phyloP scores from a whole-genome alignment of 768 basidiomycete genomes.

The Boletus edulis region DNA sequence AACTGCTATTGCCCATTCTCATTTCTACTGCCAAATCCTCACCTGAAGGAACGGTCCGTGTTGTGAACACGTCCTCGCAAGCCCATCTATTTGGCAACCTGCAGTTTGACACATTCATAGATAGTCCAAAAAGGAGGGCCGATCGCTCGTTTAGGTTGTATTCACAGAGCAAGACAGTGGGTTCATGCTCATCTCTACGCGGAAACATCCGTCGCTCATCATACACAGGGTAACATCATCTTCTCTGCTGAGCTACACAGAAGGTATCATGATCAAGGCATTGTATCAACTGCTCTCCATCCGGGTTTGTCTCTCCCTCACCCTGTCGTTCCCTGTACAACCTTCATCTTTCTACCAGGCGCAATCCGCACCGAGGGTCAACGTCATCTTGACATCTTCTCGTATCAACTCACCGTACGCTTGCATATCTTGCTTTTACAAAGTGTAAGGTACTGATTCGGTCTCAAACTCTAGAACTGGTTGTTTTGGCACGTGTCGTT shows the following conservation, averaged over 20 bases:
- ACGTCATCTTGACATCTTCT: background rate
- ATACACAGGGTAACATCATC: constrained; percentile 39
- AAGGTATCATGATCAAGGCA: constrained; percentile 33
- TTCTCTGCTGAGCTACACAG: no score
- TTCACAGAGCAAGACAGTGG: constrained; percentile 16
- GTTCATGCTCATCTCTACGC: background rate
- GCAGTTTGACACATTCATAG: constrained; percentile 32
- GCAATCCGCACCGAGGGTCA: background rate
- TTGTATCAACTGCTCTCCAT: constrained; percentile 43
- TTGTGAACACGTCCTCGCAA: no score
- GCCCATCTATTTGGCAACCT: no score
- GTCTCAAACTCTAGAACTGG: background rate
- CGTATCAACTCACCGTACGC: background rate
- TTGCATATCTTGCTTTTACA: background rate
- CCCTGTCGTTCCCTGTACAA: no score
- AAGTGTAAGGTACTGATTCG: no score
- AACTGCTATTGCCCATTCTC: constrained; percentile 9
- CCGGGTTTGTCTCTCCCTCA: no score
- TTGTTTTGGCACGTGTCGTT: background rate
- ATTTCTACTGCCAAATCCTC: constrained; percentile 24
- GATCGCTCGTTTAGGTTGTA: constrained; percentile 25
- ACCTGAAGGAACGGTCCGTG: background rate
- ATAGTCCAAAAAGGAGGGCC: constrained; percentile 34
- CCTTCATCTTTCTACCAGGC: no score
- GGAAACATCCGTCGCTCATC: background rate